Evolutionary conservation across 495 filamentous ascomycete species (phyloP), one percentile per base, ranked within the genome.

Genomic region (Xylaria castorea): DNA sequence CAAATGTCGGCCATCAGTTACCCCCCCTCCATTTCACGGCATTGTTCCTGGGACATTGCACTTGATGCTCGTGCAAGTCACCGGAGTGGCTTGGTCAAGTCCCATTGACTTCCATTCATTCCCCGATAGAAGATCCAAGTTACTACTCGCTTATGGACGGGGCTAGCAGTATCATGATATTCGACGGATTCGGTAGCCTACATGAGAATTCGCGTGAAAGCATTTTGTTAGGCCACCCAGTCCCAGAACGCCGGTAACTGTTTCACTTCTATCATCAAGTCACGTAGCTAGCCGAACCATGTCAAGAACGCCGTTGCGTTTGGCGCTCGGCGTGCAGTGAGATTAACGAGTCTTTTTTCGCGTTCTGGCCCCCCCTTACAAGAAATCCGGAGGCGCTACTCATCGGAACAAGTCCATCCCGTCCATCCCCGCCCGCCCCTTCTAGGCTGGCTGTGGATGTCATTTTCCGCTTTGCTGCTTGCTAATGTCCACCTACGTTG

Each of bases 241-340:
- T 75, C 73, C 78, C 78, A 80, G 76, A 42, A 76, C 69, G 55
- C 70, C 67, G 78, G 78, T 78, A 78, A 74, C 75, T 75, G 78
- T 80, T 77, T 63, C 78, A 71, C 64, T 38, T 66, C 75, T 71
- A 72, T 64, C 61, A 73, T 74, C 69, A 71, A 64, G 71, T 76
- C 75, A 79, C 72, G 67, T 73, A 74, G 32, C 34, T 34, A 73
- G 46, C 71, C 71, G 71, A 73, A 46, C 57, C 36, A 63, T 68
- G 55, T 53, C 57, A 73, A 73, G 69, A 71, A 65, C 60, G 60
- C 48, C 69, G 69, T 65, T 71, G 46, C 48, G 69, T 71, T 71
- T 71, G 69, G 69, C 60, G 60, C 60, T 65, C 30, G 30, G 20
- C 25, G 42, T 40, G 57, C 68, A 70, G 44, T 44, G 53, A 46